Conservation (phyloP, 306 rosid species). For the Fragaria nilgerrensis region DNA sequence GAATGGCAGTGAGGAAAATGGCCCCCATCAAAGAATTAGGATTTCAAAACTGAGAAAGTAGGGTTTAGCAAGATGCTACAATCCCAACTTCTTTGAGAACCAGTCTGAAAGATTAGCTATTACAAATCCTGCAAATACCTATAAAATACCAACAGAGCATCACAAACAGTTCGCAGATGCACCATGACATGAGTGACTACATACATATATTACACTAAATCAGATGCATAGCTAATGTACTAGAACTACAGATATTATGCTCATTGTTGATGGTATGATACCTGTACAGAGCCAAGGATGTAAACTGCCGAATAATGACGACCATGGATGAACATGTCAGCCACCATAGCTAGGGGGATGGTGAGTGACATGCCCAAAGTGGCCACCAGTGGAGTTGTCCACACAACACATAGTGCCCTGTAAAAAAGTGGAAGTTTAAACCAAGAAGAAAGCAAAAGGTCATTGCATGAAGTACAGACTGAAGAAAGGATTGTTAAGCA, state of each 20-base stretch:
- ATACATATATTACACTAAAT: not conserved
- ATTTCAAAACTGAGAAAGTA: slow-evolving; percentile 19
- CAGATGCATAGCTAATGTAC: not conserved
- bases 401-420: slow-evolving; percentile 96
- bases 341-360: slow-evolving; percentile 97
- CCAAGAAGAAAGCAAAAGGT: slow-evolving; percentile 15
- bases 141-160: slow-evolving; percentile 34
- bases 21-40: slow-evolving; percentile 42
- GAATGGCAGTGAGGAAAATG: slow-evolving; percentile 18
- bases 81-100: slow-evolving; percentile 58
- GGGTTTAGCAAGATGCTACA: slow-evolving; percentile 42
- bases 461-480: slow-evolving; percentile 10
- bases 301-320: slow-evolving; percentile 89
- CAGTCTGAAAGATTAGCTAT: slow-evolving; percentile 84
- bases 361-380: slow-evolving; percentile 99
- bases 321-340: slow-evolving; percentile 95
- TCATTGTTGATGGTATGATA: slow-evolving; percentile 13
- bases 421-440: slow-evolving; percentile 23
- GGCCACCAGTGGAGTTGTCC: slow-evolving; percentile 99
- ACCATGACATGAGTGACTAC: not conserved
- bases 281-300: slow-evolving; percentile 93
- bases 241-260: not conserved
- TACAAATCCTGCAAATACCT: slow-evolving; percentile 95
- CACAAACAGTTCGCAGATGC: slow-evolving; percentile 7
- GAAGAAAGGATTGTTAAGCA: slow-evolving; percentile 15